Percentiles rank a stretch among this genome's conserved stretches.
phyloP scores from a whole-genome alignment of 768 basidiomycete species.

The Rhizopogon salebrosus region DNA sequence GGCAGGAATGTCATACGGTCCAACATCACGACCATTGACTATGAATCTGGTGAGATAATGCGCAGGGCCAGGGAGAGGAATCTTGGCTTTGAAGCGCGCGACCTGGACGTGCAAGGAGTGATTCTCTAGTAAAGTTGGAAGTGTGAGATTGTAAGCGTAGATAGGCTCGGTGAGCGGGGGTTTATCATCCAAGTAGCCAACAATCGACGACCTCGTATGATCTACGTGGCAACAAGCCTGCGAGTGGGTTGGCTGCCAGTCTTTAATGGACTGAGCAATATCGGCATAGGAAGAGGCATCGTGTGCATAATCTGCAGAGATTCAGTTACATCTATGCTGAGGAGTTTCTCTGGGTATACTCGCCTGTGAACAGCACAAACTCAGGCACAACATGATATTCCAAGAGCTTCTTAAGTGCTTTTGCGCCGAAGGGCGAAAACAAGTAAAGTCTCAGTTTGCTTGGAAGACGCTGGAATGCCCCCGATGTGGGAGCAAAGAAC shows the following conservation, averaged over 20 bases:
- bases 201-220: background rate
- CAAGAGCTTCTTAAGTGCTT: conserved; percentile 46
- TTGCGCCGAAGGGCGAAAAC: conserved; percentile 55
- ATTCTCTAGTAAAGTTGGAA: conserved; percentile 39
- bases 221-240: background rate
- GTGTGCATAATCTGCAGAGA: conserved; percentile 8
- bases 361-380: conserved; percentile 45
- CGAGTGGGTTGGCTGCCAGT: background rate
- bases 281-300: conserved; percentile 3
- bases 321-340: background rate
- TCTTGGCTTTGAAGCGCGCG: conserved; percentile 38
- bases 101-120: conserved; percentile 42
- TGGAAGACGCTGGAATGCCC: conserved; percentile 44
- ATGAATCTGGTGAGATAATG: conserved; percentile 32
- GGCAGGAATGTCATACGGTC: conserved; percentile 41
- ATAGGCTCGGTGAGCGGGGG: conserved; percentile 22
- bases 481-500: conserved; percentile 51
- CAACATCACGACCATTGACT: conserved; percentile 35
- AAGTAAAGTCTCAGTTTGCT: conserved; percentile 46
- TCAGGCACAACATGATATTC: conserved; percentile 54
- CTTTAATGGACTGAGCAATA: background rate
- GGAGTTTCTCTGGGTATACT: conserved; percentile 9
- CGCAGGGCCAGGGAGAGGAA: conserved; percentile 34
- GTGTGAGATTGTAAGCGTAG: conserved; percentile 28
- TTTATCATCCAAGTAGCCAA: background rate